phyloP scores from a whole-genome alignment of 345 rosid species.

The Acer yangbiense region DNA sequence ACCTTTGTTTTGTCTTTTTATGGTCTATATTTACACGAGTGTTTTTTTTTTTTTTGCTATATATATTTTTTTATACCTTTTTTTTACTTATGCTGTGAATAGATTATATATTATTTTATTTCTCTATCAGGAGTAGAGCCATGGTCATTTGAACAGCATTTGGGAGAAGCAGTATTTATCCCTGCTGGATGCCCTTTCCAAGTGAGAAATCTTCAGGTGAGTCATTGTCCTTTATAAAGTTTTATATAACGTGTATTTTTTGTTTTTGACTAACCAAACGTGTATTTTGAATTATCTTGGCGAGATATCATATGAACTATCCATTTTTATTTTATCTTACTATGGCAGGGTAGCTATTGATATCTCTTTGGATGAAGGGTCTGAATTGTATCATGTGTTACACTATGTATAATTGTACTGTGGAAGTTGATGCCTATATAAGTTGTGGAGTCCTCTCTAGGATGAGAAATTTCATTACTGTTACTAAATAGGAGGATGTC shows the following conservation, averaged over 20 bases:
- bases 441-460: background rate
- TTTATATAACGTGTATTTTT: no score
- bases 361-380: background rate
- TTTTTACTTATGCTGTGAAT: background rate
- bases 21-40: background rate
- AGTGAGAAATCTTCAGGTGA: constrained; percentile 74
- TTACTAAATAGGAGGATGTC: background rate
- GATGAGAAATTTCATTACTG: background rate
- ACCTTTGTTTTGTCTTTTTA: background rate
- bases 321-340: background rate
- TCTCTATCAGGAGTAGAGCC: constrained; percentile 80
- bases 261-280: no score
- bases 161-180: constrained; percentile 84
- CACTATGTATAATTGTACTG: background rate
- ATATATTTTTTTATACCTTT: no score
- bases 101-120: background rate
- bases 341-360: constrained; percentile 2
- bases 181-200: constrained; percentile 99
- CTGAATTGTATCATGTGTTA: background rate
- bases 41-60: background rate
- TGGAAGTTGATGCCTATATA: background rate
- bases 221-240: constrained; percentile 7
- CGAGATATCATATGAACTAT: background rate
- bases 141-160: constrained; percentile 80
- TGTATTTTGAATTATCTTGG: background rate